phyloP scores from a whole-genome alignment of 805 yeast genomes.

The Kuraishia borneana region DNA sequence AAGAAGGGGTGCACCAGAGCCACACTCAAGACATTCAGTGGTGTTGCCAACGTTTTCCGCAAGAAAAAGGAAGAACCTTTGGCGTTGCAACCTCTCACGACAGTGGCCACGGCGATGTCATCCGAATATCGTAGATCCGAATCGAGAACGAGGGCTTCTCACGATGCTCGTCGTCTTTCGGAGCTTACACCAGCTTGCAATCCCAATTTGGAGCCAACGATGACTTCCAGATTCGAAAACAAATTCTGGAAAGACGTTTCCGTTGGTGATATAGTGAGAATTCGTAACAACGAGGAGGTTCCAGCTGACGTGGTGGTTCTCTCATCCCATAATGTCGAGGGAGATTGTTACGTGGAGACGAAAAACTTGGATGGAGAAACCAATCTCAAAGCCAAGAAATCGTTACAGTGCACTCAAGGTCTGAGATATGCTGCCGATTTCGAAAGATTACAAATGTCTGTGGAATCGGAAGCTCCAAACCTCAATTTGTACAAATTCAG shows the following conservation, averaged over 20 bases:
- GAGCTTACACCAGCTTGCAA: conserved; percentile 17
- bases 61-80: conserved; percentile 2
- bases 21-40: conserved; percentile 6
- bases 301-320: conserved; percentile 66
- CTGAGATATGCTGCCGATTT: conserved; percentile 49
- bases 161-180: not conserved
- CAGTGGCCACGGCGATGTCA: conserved; percentile 1
- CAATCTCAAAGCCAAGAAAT: conserved; percentile 48
- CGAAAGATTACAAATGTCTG: conserved; percentile 42
- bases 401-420: conserved; percentile 39
- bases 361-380: conserved; percentile 71
- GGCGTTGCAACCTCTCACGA: not conserved
- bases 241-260: conserved; percentile 52
- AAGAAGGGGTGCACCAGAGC: conserved; percentile 40
- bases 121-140: not conserved
- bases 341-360: conserved; percentile 58
- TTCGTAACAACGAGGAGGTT: conserved; percentile 64
- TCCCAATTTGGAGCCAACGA: conserved; percentile 17
- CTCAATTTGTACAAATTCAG: conserved; percentile 51
- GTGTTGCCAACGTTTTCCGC: conserved; percentile 3
- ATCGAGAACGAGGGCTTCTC: not conserved
- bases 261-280: conserved; percentile 66
- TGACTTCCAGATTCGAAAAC: conserved; percentile 24
- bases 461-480: conserved; percentile 69
- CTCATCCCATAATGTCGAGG: conserved; percentile 58